phyloP scores from a whole-genome alignment of 768 basidiomycete species.

The Termitomyces sp. region DNA sequence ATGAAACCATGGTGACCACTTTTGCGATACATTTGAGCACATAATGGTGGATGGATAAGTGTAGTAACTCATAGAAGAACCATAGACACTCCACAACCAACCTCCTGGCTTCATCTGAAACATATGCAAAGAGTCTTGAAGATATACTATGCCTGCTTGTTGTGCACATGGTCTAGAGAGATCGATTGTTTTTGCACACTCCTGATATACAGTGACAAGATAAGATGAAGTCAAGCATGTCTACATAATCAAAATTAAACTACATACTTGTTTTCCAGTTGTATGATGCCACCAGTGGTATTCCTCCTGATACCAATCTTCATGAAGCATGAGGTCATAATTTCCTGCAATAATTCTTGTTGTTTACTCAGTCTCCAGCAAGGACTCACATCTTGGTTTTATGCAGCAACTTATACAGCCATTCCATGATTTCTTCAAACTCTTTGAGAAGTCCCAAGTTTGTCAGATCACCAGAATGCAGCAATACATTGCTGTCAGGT shows the following conservation, averaged over 20 bases:
- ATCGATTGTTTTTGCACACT: not conserved
- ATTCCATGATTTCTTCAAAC: constrained; percentile 49
- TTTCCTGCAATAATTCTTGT: too few relatives aligned
- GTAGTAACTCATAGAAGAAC: not conserved
- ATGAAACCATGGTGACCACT: constrained; percentile 1
- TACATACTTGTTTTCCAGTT: not conserved
- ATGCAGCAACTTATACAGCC: constrained; percentile 55
- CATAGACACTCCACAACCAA: not conserved
- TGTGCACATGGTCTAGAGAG: not conserved
- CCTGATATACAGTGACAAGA: not conserved
- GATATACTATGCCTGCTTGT: not conserved
- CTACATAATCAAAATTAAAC: not conserved
- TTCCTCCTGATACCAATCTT: not conserved
- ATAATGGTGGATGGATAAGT: not conserved
- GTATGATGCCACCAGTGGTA: not conserved
- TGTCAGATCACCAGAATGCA: constrained; percentile 66
- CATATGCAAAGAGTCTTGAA: not conserved
- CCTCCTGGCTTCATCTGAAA: not conserved
- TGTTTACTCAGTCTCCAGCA: too few relatives aligned
- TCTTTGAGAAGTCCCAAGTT: constrained; percentile 42
- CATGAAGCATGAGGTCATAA: not conserved
- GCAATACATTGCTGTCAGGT: constrained; percentile 61
- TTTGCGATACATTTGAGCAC: not conserved
- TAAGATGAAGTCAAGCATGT: not conserved
- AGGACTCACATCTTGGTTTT: too few relatives aligned